Conservation (phyloP, 192 early-diverging fungal genomes). For the Coemansia brasiliensis region DNA sequence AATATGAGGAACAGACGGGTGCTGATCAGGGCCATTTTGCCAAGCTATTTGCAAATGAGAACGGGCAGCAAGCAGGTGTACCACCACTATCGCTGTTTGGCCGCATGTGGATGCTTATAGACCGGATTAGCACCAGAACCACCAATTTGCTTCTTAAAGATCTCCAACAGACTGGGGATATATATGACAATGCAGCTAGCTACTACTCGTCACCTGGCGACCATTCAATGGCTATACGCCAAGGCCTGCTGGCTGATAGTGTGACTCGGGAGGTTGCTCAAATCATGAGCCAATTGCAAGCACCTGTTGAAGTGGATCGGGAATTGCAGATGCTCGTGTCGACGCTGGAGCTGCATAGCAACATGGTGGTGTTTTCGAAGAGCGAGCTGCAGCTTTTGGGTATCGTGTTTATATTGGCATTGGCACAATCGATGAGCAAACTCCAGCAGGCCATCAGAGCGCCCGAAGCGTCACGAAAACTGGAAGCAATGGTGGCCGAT, state of each 20-base stretch:
- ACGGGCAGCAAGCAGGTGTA: slow-evolving; percentile 4
- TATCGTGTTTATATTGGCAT: slow-evolving; percentile 29
- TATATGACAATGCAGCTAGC: not conserved
- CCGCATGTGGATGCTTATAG: slow-evolving; percentile 43
- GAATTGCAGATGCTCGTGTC: slow-evolving; percentile 38
- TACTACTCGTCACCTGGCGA: slow-evolving; percentile 37
- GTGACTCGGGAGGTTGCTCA: slow-evolving; percentile 18
- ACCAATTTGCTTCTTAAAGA: slow-evolving; percentile 27
- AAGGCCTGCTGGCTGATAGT: slow-evolving; percentile 20
- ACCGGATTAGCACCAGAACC: slow-evolving; percentile 30
- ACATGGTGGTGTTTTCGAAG: slow-evolving; percentile 37
- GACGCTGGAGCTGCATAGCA: slow-evolving; percentile 44
- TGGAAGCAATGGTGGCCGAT: slow-evolving; percentile 14
- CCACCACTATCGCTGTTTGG: slow-evolving; percentile 49
- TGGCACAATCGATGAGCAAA: slow-evolving; percentile 16
- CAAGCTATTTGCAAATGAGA: slow-evolving; percentile 16
- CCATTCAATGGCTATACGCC: slow-evolving; percentile 37
- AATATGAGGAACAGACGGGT: not conserved
- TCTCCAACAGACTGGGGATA: slow-evolving; percentile 6
- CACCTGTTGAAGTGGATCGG: slow-evolving; percentile 9
- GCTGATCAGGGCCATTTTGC: slow-evolving; percentile 24
- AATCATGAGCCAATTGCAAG: slow-evolving; percentile 17
- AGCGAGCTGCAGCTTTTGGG: slow-evolving; percentile 32
- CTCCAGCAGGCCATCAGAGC: slow-evolving; percentile 7
- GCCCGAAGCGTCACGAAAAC: slow-evolving; percentile 3